Conservation (phyloP, 1,284 basidiomycete genomes). For the Tylopilus orsonianus region DNA sequence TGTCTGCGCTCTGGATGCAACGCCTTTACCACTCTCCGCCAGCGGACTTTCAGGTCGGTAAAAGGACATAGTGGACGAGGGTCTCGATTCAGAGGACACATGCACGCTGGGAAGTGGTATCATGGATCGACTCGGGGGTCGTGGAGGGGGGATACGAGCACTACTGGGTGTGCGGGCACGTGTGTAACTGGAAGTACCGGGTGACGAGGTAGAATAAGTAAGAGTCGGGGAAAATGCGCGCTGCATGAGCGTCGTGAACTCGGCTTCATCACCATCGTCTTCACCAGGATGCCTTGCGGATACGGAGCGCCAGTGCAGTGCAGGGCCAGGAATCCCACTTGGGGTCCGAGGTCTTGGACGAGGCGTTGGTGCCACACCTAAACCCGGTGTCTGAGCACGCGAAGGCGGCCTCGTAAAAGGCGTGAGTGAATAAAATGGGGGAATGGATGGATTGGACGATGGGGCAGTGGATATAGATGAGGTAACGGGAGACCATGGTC, state of each 20-base stretch:
- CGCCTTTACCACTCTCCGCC: slow-evolving; percentile 40
- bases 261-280: slow-evolving; percentile 51
- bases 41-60: slow-evolving; percentile 58
- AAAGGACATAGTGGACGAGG: slow-evolving; percentile 68
- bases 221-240: slow-evolving; percentile 67
- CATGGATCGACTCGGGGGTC: slow-evolving; percentile 78
- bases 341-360: slow-evolving; percentile 74
- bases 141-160: slow-evolving; percentile 49
- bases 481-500: slow-evolving; percentile 76
- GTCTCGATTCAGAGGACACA: slow-evolving; percentile 66
- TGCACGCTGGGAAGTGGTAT: slow-evolving; percentile 77
- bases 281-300: slow-evolving; percentile 51
- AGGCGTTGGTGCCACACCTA: slow-evolving; percentile 48
- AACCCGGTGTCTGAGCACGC: slow-evolving; percentile 37
- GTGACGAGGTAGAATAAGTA: slow-evolving; percentile 39
- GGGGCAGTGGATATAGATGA: slow-evolving; percentile 70
- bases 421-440: slow-evolving; percentile 43
- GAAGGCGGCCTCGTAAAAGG: slow-evolving; percentile 42
- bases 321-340: slow-evolving; percentile 68
- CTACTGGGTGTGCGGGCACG: slow-evolving; percentile 42
- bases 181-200: slow-evolving; percentile 29
- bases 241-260: slow-evolving; percentile 46
- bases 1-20: slow-evolving; percentile 56
- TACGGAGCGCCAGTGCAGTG: slow-evolving; percentile 46
- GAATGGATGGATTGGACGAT: slow-evolving; percentile 50